phyloP scores from a whole-genome alignment of 768 basidiomycete species.

The Leccinum disarticulatum region DNA sequence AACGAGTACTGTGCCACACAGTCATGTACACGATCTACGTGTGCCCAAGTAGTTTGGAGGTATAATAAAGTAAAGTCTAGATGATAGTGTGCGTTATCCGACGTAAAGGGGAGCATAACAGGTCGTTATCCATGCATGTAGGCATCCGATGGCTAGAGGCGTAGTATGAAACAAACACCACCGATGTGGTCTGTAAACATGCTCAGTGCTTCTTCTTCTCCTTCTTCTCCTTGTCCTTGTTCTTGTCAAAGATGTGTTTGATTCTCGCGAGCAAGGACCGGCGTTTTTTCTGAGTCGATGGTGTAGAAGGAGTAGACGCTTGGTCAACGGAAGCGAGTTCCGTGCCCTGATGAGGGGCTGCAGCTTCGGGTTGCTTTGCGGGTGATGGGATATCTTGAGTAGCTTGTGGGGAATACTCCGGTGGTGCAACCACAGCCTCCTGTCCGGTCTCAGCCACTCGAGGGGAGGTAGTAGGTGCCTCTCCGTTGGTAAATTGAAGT shows the following conservation, averaged over 20 bases:
- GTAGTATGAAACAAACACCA: not conserved
- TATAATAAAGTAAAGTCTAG: slow-evolving; percentile 24
- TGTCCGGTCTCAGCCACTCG: slow-evolving; percentile 1
- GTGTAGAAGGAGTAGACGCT: slow-evolving; percentile 14
- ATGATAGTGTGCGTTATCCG: slow-evolving; percentile 12
- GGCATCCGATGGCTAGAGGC: slow-evolving; percentile 3
- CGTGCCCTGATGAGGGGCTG: not conserved
- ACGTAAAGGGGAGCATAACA: slow-evolving; percentile 18
- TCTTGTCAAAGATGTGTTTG: slow-evolving; percentile 53
- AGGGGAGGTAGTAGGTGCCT: not conserved
- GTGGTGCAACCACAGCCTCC: not conserved
- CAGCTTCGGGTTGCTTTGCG: not conserved
- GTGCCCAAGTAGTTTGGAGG: slow-evolving; percentile 6
- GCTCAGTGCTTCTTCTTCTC: slow-evolving; percentile 6
- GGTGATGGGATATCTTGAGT: not conserved
- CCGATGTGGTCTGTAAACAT: not conserved
- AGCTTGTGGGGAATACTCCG: not conserved
- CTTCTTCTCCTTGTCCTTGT: slow-evolving; percentile 41
- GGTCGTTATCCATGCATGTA: slow-evolving; percentile 12
- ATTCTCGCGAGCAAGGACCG: slow-evolving; percentile 53
- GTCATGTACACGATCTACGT: slow-evolving; percentile 22
- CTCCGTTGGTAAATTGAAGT: slow-evolving; percentile 6
- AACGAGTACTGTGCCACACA: slow-evolving; percentile 2
- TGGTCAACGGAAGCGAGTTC: slow-evolving; percentile 1
- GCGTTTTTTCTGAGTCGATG: slow-evolving; percentile 49